These are phyloP conservation scores for Zarea fungicola DNA, from an alignment of 2,329 filamentous ascomycete species.

Conservation along the genomic window DNA sequence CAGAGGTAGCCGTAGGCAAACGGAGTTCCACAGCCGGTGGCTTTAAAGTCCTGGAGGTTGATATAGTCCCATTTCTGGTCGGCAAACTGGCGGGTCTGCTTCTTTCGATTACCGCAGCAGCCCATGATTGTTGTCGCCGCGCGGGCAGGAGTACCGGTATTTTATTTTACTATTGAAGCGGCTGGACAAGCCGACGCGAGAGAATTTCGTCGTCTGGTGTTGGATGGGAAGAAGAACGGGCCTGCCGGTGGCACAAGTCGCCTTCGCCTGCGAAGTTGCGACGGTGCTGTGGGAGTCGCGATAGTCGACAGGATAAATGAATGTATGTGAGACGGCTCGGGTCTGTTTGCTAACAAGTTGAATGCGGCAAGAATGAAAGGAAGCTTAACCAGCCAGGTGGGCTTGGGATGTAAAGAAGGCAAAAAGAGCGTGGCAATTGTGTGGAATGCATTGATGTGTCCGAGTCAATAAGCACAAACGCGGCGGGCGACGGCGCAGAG, in stretches of 20 bases:
- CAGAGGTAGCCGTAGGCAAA: slow-evolving; percentile 84
- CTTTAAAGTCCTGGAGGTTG: slow-evolving; percentile 71
- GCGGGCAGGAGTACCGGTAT: no score
- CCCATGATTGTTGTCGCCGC: slow-evolving; percentile 44
- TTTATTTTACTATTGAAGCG: no score
- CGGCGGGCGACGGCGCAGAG: background rate
- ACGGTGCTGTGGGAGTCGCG: background rate
- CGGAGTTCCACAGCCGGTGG: slow-evolving; percentile 67
- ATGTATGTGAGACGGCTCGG: background rate
- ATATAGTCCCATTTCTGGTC: slow-evolving; percentile 97
- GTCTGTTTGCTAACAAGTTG: background rate
- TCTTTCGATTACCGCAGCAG: slow-evolving; percentile 57
- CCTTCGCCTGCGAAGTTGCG: slow-evolving; percentile 12
- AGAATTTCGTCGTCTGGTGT: no score
- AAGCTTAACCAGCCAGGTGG: background rate
- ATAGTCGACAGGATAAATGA: background rate
- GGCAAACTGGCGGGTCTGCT: slow-evolving; percentile 60
- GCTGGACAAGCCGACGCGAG: no score
- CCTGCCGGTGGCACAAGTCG: slow-evolving; percentile 39
- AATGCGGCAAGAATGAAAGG: background rate
- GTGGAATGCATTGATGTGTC: slow-evolving; percentile 7
- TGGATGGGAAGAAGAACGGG: slow-evolving; percentile 25
- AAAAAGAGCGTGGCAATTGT: slow-evolving; percentile 1
- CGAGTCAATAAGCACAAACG: slow-evolving; percentile 1
- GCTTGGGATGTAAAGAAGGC: background rate